phyloP scores from a whole-genome alignment of 768 basidiomycete species.

The Tricholoma sp. region DNA sequence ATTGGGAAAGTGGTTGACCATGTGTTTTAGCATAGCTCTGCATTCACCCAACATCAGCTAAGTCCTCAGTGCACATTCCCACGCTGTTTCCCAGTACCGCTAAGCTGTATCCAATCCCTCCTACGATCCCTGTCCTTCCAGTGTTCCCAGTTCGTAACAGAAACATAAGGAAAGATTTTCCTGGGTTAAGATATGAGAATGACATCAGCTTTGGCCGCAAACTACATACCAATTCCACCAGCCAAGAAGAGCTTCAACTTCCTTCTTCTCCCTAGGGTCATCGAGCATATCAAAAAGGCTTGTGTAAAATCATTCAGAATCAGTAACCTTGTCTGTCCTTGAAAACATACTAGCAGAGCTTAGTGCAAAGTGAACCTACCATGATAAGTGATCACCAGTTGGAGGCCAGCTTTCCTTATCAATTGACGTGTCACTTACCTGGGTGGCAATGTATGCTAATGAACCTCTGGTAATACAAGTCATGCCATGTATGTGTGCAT shows the following conservation, averaged over 20 bases:
- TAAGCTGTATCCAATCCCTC: too few relatives aligned
- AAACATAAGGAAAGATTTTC: conserved; percentile 1
- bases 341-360: conserved; percentile 2
- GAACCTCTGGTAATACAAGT: background rate
- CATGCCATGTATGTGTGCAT: background rate
- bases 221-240: conserved; percentile 3
- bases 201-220: too few relatives aligned
- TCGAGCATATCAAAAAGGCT: conserved; percentile 1
- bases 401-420: too few relatives aligned
- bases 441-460: background rate
- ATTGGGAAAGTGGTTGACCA: too few relatives aligned
- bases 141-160: too few relatives aligned
- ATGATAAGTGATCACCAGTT: background rate
- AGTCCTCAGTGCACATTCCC: too few relatives aligned
- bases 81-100: too few relatives aligned
- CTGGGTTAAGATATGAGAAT: background rate
- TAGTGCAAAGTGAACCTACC: conserved; percentile 2
- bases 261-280: background rate
- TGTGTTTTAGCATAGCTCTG: too few relatives aligned
- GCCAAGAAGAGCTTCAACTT: background rate
- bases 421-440: background rate
- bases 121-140: too few relatives aligned
- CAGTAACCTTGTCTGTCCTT: background rate
- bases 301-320: conserved; percentile 2
- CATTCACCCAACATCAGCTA: too few relatives aligned